Evolutionary conservation across 441 rosid species (phyloP).

Genomic region (Dalechampia spathulata): DNA sequence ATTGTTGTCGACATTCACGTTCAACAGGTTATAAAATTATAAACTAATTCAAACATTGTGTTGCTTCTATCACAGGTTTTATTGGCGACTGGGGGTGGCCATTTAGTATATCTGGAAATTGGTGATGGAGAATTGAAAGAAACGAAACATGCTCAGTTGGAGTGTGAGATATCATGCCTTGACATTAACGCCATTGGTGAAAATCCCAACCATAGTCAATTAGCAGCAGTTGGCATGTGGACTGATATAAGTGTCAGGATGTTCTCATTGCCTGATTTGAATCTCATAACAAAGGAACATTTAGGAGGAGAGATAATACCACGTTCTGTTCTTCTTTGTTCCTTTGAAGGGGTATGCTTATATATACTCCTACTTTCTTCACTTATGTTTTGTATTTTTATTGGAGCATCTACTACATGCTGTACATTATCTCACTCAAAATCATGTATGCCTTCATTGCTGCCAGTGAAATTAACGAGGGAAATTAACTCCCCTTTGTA

Average conservation of each 20-base stretch:
- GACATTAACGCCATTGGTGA: slow-evolving; percentile 93
- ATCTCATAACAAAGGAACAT: slow-evolving; percentile 80
- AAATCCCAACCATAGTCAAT: slow-evolving; percentile 67
- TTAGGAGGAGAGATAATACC: slow-evolving; percentile 98
- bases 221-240: slow-evolving; percentile 99
- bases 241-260: slow-evolving; percentile 93
- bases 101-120: slow-evolving; percentile 88
- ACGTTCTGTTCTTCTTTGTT: slow-evolving; percentile 88
- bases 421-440: background rate
- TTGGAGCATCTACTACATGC: background rate
- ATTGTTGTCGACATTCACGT: background rate
- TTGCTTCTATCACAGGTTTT: slow-evolving; percentile 52
- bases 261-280: slow-evolving; percentile 81
- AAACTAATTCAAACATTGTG: background rate
- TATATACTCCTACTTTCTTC: slow-evolving; percentile 3
- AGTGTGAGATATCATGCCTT: slow-evolving; percentile 88
- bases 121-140: slow-evolving; percentile 74
- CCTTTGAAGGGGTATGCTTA: slow-evolving; percentile 90
- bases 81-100: slow-evolving; percentile 95
- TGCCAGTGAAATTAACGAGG: background rate
- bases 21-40: background rate
- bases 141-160: slow-evolving; percentile 64
- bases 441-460: no score
- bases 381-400: background rate
- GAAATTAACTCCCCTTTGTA: background rate